Base-by-base conservation (phyloP, 1,284 basidiomycete genomes). In the Trametes pubescens region DNA sequence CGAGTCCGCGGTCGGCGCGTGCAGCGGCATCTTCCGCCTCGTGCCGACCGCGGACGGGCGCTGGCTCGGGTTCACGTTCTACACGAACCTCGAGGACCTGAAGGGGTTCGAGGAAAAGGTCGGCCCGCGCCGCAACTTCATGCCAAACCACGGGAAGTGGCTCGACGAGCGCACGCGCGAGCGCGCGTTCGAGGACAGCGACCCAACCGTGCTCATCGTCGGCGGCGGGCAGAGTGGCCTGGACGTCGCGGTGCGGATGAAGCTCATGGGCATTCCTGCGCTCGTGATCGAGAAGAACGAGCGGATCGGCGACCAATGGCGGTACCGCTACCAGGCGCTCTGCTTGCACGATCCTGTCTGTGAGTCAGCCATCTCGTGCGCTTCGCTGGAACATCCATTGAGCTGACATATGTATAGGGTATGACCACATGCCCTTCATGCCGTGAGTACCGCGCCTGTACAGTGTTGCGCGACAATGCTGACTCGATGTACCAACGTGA, bases 211-310 rank as follows among this genome's bases (percentile, higher is more conserved):
- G 9, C 70, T 89, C 55, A 81, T 90, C 63, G 77, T 91, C 51
- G 90, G 90, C 3, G 89, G 80, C 10, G 89, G 89, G 0, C 90
- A 92, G 73, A 83, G 83, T 57, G 90, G 90, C 7, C 74, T 92
- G 32, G 84, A 81, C 6, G 71, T 85, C 18, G 87, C 86, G 4
- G 90, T 88, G 44, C 77, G 86, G 52, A 76, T 90, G 62, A 86
- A 86, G 71, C 74, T 79, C 48, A 73, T 89, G 11, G 86, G 80
- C 38, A 76, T 90, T 18, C 74, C 80, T 6, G 76, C 81, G 14
- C 75, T 91, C 26, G 75, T 90, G 14, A 74, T 90, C 32, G 88
- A 90, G 72, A 80, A 78, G 66, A 79, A 83, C 38, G 72, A 77
- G 38, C 77, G 85, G 22, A 78, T 88, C 14, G 88, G 87, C 0